These are phyloP conservation scores for Endocalyx cinctus DNA, from an alignment of 2,329 filamentous ascomycete genomes.

Conservation along the genomic window DNA sequence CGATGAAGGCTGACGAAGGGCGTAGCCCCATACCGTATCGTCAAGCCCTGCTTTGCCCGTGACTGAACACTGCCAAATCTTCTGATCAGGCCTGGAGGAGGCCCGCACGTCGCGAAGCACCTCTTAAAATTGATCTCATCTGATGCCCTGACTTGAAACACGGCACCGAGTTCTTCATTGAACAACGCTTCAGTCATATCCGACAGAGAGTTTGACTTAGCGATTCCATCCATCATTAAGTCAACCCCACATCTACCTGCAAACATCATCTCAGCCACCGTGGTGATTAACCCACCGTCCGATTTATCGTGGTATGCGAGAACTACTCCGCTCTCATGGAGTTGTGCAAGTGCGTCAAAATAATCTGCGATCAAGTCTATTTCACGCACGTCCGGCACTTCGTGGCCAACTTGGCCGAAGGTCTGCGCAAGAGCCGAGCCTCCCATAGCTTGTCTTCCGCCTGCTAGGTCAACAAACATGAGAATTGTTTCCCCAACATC, in stretches of 20 bases:
- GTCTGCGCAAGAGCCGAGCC: slow-evolving; percentile 89
- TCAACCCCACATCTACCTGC: slow-evolving; percentile 54
- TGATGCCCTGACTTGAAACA: slow-evolving; percentile 87
- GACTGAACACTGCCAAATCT: slow-evolving; percentile 76
- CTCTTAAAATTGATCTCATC: slow-evolving; percentile 82
- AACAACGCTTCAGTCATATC: slow-evolving; percentile 76
- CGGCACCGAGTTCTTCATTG: slow-evolving; percentile 92
- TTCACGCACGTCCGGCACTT: slow-evolving; percentile 82
- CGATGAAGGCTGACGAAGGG: slow-evolving; percentile 67
- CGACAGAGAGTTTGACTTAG: slow-evolving; percentile 56
- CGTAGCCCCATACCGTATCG: slow-evolving; percentile 66
- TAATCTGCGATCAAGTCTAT: slow-evolving; percentile 79
- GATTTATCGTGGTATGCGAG: slow-evolving; percentile 78
- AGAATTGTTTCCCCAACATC: slow-evolving; percentile 86
- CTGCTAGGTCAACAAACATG: slow-evolving; percentile 85
- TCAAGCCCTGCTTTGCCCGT: slow-evolving; percentile 67
- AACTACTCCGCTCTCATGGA: slow-evolving; percentile 47
- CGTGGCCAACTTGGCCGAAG: slow-evolving; percentile 78
- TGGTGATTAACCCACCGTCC: slow-evolving; percentile 86
- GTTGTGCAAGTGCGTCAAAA: slow-evolving; percentile 74
- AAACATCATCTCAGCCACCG: slow-evolving; percentile 96
- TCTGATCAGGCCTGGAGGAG: slow-evolving; percentile 74
- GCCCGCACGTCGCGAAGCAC: slow-evolving; percentile 87
- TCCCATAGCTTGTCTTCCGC: slow-evolving; percentile 75
- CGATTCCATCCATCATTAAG: slow-evolving; percentile 62